Percentiles rank a stretch among this genome's conserved stretches.
Conservation (phyloP, 2,329 filamentous ascomycete genomes). For the Trichophyton schoenleinii region DNA sequence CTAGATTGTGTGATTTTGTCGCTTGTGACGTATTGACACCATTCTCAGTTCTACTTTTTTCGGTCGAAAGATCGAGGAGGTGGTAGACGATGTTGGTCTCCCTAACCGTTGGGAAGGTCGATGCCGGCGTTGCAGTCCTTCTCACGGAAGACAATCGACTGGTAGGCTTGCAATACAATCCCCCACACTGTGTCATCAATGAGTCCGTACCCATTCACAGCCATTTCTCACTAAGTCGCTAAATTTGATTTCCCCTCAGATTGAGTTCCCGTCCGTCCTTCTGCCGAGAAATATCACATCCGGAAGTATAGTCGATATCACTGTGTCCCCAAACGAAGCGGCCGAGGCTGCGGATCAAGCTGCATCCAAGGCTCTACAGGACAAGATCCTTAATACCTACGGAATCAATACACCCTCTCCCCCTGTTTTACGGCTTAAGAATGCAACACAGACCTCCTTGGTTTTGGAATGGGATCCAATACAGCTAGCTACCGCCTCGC, state of each 20-base stretch:
- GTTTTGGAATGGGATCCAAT: constrained; percentile 98
- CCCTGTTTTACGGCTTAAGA: constrained; percentile 78
- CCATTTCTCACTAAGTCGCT: neutral
- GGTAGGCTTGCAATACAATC: constrained; percentile 41
- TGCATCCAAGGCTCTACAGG: constrained; percentile 74
- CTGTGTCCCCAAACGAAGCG: constrained; percentile 70
- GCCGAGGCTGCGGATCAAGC: constrained; percentile 65
- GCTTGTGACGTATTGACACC: neutral
- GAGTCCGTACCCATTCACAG: neutral
- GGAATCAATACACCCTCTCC: constrained; percentile 64
- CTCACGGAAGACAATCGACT: constrained; percentile 93
- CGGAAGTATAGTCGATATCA: constrained; percentile 95
- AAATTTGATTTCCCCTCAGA: constrained; percentile 43
- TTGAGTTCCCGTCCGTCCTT: constrained; percentile 96
- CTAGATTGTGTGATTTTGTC: neutral
- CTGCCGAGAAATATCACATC: constrained; percentile 90
- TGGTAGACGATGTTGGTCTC: constrained; percentile 78
- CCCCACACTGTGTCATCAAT: neutral
- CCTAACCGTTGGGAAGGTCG: constrained; percentile 96
- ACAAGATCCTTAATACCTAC: constrained; percentile 75
- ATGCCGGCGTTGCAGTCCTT: constrained; percentile 93
- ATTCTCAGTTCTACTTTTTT: constrained; percentile 46
- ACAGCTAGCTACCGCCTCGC: constrained; percentile 77
- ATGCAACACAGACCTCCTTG: constrained; percentile 95
- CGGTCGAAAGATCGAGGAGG: constrained; percentile 72